These are phyloP conservation scores for Globisporangium yorkense DNA, from an alignment of 352 stramenopile genomes.

Conservation along the genomic window DNA sequence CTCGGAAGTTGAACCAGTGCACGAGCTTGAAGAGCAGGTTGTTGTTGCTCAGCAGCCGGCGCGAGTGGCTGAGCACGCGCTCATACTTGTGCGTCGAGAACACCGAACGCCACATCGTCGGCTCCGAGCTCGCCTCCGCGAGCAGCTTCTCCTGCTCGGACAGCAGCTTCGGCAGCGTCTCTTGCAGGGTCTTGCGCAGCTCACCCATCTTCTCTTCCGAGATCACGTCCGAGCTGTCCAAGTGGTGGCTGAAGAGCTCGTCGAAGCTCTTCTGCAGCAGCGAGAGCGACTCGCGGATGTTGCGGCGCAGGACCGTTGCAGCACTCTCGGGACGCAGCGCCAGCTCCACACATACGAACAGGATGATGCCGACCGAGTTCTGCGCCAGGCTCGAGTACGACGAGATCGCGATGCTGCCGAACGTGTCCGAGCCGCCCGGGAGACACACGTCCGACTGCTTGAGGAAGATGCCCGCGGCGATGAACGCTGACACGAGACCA, in stretches of 20 bases:
- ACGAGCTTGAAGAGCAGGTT: constrained; percentile 75
- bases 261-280: constrained; percentile 55
- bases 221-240: constrained; percentile 44
- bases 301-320: constrained; percentile 50
- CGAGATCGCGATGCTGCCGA: constrained; percentile 40
- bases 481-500: constrained; percentile 31
- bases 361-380: constrained; percentile 63
- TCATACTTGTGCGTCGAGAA: constrained; percentile 80
- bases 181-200: constrained; percentile 46
- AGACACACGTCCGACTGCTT: constrained; percentile 54
- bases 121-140: constrained; percentile 53
- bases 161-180: constrained; percentile 46
- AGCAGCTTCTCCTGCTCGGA: constrained; percentile 55
- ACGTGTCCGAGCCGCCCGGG: constrained; percentile 27
- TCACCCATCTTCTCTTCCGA: constrained; percentile 41
- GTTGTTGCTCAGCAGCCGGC: constrained; percentile 76
- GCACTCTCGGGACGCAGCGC: constrained; percentile 65
- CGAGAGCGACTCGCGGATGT: constrained; percentile 67
- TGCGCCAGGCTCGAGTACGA: constrained; percentile 76
- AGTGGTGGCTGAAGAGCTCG: constrained; percentile 63
- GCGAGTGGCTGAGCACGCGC: constrained; percentile 43
- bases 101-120: constrained; percentile 52
- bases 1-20: constrained; percentile 65
- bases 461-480: constrained; percentile 54
- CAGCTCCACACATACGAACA: constrained; percentile 72